Evolutionary conservation across 257 asterid genomes (phyloP), one percentile per base, ranked within the genome.

Genomic region (Jasminum sambac): DNA sequence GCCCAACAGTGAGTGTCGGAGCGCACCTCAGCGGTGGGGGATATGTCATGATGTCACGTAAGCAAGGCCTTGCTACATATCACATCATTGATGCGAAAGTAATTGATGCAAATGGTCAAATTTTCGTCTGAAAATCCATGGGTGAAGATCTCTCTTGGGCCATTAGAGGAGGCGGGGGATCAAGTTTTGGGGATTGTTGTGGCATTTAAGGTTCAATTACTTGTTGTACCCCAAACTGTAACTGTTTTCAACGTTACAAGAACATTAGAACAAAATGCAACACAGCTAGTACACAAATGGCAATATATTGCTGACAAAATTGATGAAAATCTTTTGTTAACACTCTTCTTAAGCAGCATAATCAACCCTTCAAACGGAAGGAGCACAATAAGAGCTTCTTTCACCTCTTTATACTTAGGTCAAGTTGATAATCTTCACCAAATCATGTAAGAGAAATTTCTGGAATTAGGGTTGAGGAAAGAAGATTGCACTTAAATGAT

Each of bases 11-110:
- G 5, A 81, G 84, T 52, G 61, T 76, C 4, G 86, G 86, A 6
- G 85, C 83, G 4, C 83, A 81, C 40, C 25, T 78, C 46, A 75
- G 77, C 13, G 86, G 83, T 11, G 86, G 86, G 11, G 86, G 86
- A n/a, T 82, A 66, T 11, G 78, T 82, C 46, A 82, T 74, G 86
- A 65, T 81, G 70, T 41, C 77, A 0, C 81, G 83, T 0, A 81
- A 43, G 63, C 61, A 75, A 7, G 25, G 70, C 5, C 5, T 81
- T 11, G 80, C 86, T 5, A 26, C 81, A 0, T 82, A 82, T 6
- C 52, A 71, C 25, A 68, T 82, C 62, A 42, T 82, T 6, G 84
- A 79, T 16, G 84, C 82, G 4, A 72, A 63, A 16, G 1, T 82
- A 9, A 73, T 76, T 23, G 52, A 70, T 19, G 78, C 74, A 0